A percentile compares a stretch with the other conserved stretches of the same genome.
phyloP scores from a whole-genome alignment of 73 alveolate genomes.

The Tetrahymena borealis region DNA sequence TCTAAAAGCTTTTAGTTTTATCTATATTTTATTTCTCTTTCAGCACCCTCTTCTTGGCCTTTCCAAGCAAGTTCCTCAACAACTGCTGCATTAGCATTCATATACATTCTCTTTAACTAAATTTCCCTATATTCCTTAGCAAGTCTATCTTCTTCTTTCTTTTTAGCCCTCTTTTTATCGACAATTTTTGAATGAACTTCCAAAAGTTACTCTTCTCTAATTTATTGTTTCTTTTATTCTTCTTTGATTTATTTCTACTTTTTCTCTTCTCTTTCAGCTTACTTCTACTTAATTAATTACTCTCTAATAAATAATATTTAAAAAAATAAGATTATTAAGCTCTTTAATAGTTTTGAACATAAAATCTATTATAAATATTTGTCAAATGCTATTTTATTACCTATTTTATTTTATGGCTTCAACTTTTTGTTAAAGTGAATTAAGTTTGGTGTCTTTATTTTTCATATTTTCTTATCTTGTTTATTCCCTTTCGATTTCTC shows the following conservation, averaged over 20 bases:
- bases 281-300: conserved; percentile 38
- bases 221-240: conserved; percentile 67
- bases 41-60: conserved; percentile 95
- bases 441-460: conserved; percentile 56
- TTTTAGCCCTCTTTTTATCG: conserved; percentile 74
- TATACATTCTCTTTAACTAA: conserved; percentile 85
- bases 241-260: conserved; percentile 64
- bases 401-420: conserved; percentile 41
- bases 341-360: not conserved
- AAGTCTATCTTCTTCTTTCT: conserved; percentile 89
- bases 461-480: conserved; percentile 78
- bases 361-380: not conserved
- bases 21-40: conserved; percentile 87
- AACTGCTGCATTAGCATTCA: conserved; percentile 90
- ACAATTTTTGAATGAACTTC: conserved; percentile 82
- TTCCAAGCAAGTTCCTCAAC: conserved; percentile 96
- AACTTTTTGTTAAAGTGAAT: conserved; percentile 30
- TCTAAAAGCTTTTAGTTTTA: conserved; percentile 85
- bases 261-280: conserved; percentile 75
- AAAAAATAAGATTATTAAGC: not conserved
- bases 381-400: not conserved
- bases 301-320: not conserved
- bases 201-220: conserved; percentile 88
- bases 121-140: conserved; percentile 93
- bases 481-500: conserved; percentile 73